These are phyloP conservation scores for Schrenkiella parvula DNA, from an alignment of 345 rosid species.

Conservation along the genomic window DNA sequence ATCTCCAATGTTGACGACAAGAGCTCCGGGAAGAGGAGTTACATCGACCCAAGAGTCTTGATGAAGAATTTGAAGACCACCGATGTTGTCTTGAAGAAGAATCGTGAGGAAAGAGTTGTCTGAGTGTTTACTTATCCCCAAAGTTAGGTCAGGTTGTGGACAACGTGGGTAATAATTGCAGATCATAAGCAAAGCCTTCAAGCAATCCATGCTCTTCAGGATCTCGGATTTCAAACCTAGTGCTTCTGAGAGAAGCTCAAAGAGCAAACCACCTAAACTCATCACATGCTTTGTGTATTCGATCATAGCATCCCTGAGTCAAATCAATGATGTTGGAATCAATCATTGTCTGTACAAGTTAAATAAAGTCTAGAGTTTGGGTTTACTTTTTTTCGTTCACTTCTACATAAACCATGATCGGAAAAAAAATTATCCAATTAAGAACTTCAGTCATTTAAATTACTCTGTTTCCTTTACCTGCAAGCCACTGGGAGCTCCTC, in stretches of 20 bases:
- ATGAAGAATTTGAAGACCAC: constrained; percentile 49
- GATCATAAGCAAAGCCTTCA: constrained; percentile 20
- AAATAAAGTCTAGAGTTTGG: neutral
- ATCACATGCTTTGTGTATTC: constrained; percentile 36
- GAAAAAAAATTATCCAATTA: too few relatives aligned
- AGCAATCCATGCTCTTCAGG: constrained; percentile 33
- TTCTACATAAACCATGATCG: too few relatives aligned
- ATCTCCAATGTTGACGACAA: constrained; percentile 40
- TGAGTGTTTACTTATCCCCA: constrained; percentile 33
- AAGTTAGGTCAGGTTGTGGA: constrained; percentile 48
- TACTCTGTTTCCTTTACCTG: constrained; percentile 34
- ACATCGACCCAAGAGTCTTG: constrained; percentile 39
- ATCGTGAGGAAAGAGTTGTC: constrained; percentile 38
- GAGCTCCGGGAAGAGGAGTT: constrained; percentile 32
- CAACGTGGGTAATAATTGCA: constrained; percentile 48
- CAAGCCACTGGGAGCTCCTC: constrained; percentile 47
- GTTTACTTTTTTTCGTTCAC: neutral
- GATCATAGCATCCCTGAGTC: constrained; percentile 34
- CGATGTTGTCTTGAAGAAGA: constrained; percentile 46
- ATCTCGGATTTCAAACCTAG: constrained; percentile 31
- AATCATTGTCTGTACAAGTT: neutral
- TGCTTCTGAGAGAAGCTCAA: constrained; percentile 41
- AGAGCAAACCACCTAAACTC: constrained; percentile 34
- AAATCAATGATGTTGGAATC: neutral
- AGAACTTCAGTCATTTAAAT: too few relatives aligned